Evolutionary conservation across 2,329 filamentous ascomycete species (phyloP).

Genomic region (Lachnum nothofagi): DNA sequence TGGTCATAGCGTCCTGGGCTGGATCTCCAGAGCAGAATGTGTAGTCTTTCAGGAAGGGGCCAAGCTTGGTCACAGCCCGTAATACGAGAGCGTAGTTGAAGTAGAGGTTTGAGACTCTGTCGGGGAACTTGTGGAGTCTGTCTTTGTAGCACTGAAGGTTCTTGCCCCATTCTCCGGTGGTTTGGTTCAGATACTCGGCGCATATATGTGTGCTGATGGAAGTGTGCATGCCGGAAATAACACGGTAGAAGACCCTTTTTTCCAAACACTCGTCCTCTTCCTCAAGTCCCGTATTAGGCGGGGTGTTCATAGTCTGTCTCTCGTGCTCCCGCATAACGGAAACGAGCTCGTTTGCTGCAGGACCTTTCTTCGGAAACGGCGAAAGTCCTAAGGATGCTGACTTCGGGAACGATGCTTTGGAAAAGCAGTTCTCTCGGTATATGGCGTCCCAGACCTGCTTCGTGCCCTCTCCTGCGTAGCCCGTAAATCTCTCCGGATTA

Average conservation of each 20-base stretch:
- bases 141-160: conserved; percentile 85
- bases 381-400: conserved; percentile 51
- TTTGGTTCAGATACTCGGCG: conserved; percentile 93
- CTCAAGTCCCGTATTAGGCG: conserved; percentile 62
- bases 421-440: conserved; percentile 96
- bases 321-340: conserved; percentile 56
- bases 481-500: conserved; percentile 94
- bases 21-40: conserved; percentile 88
- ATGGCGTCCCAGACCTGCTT: conserved; percentile 94
- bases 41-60: conserved; percentile 72
- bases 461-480: conserved; percentile 79
- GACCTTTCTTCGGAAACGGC: conserved; percentile 22
- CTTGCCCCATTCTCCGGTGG: conserved; percentile 85
- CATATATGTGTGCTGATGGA: conserved; percentile 95
- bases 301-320: conserved; percentile 47
- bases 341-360: conserved; percentile 57
- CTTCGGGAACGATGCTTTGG: conserved; percentile 57
- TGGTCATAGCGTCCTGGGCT: conserved; percentile 71
- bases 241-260: conserved; percentile 95
- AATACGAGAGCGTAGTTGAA: conserved; percentile 98
- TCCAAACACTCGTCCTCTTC: conserved; percentile 90
- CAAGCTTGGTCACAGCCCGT: conserved; percentile 84
- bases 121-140: conserved; percentile 77
- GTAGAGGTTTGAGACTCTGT: conserved; percentile 94
- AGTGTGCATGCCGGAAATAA: conserved; percentile 96